Conservation (phyloP, 2,329 filamentous ascomycete species). For the Aureobasidium namibiae region DNA sequence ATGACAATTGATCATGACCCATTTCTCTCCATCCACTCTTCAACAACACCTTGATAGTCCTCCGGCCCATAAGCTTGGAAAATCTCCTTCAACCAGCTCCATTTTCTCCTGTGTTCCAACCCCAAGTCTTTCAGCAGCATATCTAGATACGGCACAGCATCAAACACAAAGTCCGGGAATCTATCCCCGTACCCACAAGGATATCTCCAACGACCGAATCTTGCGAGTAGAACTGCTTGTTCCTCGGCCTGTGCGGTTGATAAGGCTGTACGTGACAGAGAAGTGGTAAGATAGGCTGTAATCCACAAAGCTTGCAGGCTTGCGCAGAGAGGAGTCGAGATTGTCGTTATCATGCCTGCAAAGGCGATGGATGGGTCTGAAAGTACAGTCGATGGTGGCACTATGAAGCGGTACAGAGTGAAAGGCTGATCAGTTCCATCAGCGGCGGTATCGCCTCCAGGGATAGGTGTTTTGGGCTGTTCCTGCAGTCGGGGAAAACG, state of each 20-base stretch:
- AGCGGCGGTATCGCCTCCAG: neutral
- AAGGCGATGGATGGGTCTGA: conserved; percentile 32
- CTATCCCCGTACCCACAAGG: conserved; percentile 55
- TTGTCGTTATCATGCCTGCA: conserved; percentile 30
- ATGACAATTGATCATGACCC: too few species aligned
- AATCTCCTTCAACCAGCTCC: conserved; percentile 39
- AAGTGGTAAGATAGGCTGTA: conserved; percentile 50
- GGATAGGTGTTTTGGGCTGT: conserved; percentile 33
- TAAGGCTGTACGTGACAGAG: conserved; percentile 30
- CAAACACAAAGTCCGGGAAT: conserved; percentile 66
- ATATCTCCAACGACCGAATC: conserved; percentile 64
- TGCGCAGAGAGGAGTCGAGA: conserved; percentile 31
- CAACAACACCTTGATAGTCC: conserved; percentile 48
- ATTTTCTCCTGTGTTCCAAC: conserved; percentile 48
- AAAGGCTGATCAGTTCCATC: conserved; percentile 19
- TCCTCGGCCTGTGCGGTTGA: conserved; percentile 33
- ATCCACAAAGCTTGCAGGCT: conserved; percentile 40
- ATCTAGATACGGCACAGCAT: conserved; percentile 66
- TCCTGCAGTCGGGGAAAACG: conserved; percentile 46
- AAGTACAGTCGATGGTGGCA: conserved; percentile 27
- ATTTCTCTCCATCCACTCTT: conserved; percentile 38
- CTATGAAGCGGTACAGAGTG: conserved; percentile 37
- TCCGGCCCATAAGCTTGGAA: conserved; percentile 50
- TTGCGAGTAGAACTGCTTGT: conserved; percentile 51
- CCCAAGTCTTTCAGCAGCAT: conserved; percentile 58